Conservation (phyloP, 176 grass and related monocot species). For the Carex parvula region DNA sequence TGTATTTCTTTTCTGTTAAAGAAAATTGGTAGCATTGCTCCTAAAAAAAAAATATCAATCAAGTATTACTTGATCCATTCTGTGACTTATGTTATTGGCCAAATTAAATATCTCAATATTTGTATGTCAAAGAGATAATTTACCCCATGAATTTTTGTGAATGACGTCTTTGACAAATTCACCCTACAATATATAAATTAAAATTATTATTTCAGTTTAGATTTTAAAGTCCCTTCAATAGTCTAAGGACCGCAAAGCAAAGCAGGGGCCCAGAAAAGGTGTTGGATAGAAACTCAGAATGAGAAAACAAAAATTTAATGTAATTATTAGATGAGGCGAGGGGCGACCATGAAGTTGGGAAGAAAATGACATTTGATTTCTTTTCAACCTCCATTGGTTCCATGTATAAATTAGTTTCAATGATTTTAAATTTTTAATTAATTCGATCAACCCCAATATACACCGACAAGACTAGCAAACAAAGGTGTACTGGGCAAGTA, state of each 20-base stretch:
- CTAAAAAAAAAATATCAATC: no score
- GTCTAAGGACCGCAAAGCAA: neutral
- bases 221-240: neutral
- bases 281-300: neutral
- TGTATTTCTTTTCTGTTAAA: no score
- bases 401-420: neutral
- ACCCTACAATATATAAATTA: no score
- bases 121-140: no score
- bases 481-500: neutral
- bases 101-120: no score
- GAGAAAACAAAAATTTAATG: neutral
- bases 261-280: neutral
- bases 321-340: neutral
- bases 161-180: no score
- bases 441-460: neutral
- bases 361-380: neutral
- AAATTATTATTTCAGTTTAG: no score
- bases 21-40: no score
- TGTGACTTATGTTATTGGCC: no score
- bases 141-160: no score
- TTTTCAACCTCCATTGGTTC: no score
- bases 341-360: neutral
- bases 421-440: neutral
- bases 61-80: no score
- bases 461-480: neutral